Conservation (phyloP, 192 early-diverging fungal genomes). For the Umbelopsis sp. region DNA sequence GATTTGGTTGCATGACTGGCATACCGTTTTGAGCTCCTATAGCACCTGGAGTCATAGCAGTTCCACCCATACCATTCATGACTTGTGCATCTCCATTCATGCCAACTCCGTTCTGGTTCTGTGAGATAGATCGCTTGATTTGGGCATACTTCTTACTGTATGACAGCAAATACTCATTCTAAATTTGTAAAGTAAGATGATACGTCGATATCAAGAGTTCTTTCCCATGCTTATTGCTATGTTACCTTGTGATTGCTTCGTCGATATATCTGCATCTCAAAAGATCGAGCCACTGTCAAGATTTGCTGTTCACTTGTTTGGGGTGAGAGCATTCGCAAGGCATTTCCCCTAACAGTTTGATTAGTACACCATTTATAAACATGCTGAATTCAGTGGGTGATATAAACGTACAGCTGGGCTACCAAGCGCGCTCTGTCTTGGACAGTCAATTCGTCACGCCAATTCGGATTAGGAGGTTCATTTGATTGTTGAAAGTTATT, state of each 20-base stretch:
- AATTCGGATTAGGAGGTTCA: constrained; percentile 30
- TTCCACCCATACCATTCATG: constrained; percentile 6
- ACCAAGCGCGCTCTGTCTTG: constrained; percentile 37
- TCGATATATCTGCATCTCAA: constrained; percentile 33
- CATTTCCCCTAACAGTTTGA: constrained; percentile 17
- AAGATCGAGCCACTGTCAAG: constrained; percentile 29
- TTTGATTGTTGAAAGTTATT: constrained; percentile 16
- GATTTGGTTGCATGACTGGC: background rate
- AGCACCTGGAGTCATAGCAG: background rate
- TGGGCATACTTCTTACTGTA: constrained; percentile 30
- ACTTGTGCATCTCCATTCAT: constrained; percentile 13
- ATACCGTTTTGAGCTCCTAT: background rate
- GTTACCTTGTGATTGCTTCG: constrained; percentile 34
- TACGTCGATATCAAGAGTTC: background rate
- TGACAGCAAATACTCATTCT: constrained; percentile 37
- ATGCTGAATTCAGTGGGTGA: background rate
- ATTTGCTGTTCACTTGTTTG: constrained; percentile 31
- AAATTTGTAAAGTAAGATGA: background rate
- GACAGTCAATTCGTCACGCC: constrained; percentile 38
- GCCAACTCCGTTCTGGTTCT: background rate
- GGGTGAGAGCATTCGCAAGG: constrained; percentile 27
- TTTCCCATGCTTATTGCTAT: background rate
- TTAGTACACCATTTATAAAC: background rate
- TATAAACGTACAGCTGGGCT: constrained; percentile 28
- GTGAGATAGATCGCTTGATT: constrained; percentile 21